Evolutionary conservation across 768 basidiomycete genomes (phyloP).

Genomic region (Phallus indusiatus): DNA sequence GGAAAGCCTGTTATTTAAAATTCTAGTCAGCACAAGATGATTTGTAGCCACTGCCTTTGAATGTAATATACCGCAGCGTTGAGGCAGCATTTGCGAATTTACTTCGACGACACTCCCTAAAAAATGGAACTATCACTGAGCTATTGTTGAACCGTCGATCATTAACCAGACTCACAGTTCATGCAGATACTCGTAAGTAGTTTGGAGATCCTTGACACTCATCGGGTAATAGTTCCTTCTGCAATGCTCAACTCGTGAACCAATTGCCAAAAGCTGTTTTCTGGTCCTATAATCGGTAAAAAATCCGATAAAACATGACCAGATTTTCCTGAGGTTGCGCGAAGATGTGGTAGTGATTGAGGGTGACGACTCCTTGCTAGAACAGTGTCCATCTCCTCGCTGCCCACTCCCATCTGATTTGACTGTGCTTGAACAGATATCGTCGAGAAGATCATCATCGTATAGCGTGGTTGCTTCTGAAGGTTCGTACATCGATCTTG

Average conservation of each 20-base stretch:
- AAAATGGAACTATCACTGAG: not conserved
- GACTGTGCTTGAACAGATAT: not conserved
- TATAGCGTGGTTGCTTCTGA: not conserved
- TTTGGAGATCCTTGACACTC: not conserved
- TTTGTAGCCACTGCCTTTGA: not conserved
- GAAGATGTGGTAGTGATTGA: not conserved
- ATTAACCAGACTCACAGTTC: not conserved
- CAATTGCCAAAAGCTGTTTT: not conserved
- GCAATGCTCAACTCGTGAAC: not conserved
- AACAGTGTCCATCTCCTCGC: not conserved
- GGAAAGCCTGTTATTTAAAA: not conserved
- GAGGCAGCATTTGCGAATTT: not conserved
- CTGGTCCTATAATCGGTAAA: not conserved
- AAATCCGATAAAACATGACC: not conserved
- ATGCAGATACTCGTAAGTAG: not conserved
- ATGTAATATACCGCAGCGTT: not conserved
- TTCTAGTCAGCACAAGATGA: no score
- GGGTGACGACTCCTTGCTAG: not conserved
- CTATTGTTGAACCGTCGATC: not conserved
- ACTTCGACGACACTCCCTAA: not conserved
- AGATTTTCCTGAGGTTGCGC: not conserved
- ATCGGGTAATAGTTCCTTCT: not conserved
- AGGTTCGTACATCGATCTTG: not conserved
- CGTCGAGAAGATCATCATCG: not conserved
- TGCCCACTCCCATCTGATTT: no score